Base-by-base conservation (phyloP, 2,329 filamentous ascomycete species). In the Penicillium nordicum region DNA sequence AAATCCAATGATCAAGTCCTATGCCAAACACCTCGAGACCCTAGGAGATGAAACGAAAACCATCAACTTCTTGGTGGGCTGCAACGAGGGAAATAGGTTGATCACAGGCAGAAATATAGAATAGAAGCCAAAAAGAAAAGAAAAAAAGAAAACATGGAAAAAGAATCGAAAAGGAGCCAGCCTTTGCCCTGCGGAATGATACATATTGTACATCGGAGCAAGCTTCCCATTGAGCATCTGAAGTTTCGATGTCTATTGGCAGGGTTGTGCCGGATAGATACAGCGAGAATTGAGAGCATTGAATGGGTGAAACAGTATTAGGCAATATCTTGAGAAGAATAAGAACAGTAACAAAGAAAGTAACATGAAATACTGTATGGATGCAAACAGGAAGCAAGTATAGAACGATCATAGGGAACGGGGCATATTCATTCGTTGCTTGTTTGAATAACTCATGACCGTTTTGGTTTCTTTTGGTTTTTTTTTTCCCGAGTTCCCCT, bases 361-460 rank as follows among this genome's bases (percentile, higher is more conserved):
- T 48, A 54, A 55, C 38, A 51, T 37, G 52, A 58, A 46, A 55
- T 32, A 55, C 34, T 46, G 51, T 48, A 53, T 63, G 50, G 37
- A 62, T 58, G 58, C 56, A 59, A 34, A 53, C 51, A 49, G 55
- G 47, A 53, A 55, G 32, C 45, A 59, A 46, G 43, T 50, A 51
- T 53, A 42, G 21, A 43, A 50, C 44, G 37, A 50, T 62, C 58
- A 61, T 60, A 57, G 54, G 52, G 57, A 56, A 61, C 49, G 60
- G 57, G 63, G 57, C 63, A 60, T 67, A 65, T 66, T 63, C 63
- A 66, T 67, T 66, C 66, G 61, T 68, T 65, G 65, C 58, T 63
- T 57, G 61, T 41, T 51, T 40, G 62, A 64, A 61, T 63, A 64
- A 58, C 52, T 64, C 65, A 64, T 65, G 59, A 62, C 58, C 61